A percentile compares a stretch with the other conserved stretches of the same genome.
Conservation (phyloP, 352 stramenopile species). For the Phytopythium litorale region DNA sequence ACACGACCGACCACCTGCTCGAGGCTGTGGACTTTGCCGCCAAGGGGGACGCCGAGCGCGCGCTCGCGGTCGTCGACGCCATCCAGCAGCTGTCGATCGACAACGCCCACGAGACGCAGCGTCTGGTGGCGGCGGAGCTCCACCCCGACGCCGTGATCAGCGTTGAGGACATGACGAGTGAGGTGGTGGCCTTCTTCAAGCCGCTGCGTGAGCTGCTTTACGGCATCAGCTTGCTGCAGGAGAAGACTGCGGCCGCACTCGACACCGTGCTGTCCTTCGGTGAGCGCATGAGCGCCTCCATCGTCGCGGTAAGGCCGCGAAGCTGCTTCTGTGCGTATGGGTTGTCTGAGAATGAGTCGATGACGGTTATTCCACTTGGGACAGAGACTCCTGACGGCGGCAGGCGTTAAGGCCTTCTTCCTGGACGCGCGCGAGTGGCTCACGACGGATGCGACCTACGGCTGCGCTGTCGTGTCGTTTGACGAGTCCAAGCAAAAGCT, state of each 20-base stretch:
- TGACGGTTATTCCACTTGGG: background rate
- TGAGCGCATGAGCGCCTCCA: slow-evolving; percentile 68
- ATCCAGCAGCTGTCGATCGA: slow-evolving; percentile 51
- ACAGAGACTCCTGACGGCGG: slow-evolving; percentile 47
- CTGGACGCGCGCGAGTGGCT: slow-evolving; percentile 74
- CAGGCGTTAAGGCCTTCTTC: slow-evolving; percentile 58
- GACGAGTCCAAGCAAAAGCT: slow-evolving; percentile 74
- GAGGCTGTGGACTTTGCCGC: slow-evolving; percentile 58
- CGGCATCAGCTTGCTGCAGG: slow-evolving; percentile 70
- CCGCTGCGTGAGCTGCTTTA: slow-evolving; percentile 73
- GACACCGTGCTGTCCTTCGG: slow-evolving; percentile 80
- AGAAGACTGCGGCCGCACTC: slow-evolving; percentile 61
- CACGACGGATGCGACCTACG: slow-evolving; percentile 63
- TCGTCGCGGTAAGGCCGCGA: slow-evolving; percentile 44
- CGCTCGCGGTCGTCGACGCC: slow-evolving; percentile 49
- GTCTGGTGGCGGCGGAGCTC: slow-evolving; percentile 21
- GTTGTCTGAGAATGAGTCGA: background rate
- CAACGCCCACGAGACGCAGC: slow-evolving; percentile 74
- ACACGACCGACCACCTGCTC: slow-evolving; percentile 75
- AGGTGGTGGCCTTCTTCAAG: slow-evolving; percentile 62
- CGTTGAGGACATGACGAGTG: slow-evolving; percentile 49
- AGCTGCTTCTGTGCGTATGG: background rate
- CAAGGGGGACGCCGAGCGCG: slow-evolving; percentile 40
- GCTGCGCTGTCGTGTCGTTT: slow-evolving; percentile 76
- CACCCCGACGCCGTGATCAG: slow-evolving; percentile 5